Evolutionary conservation across 306 rosid genomes (phyloP).

Genomic region (Vachellia collinsii): DNA sequence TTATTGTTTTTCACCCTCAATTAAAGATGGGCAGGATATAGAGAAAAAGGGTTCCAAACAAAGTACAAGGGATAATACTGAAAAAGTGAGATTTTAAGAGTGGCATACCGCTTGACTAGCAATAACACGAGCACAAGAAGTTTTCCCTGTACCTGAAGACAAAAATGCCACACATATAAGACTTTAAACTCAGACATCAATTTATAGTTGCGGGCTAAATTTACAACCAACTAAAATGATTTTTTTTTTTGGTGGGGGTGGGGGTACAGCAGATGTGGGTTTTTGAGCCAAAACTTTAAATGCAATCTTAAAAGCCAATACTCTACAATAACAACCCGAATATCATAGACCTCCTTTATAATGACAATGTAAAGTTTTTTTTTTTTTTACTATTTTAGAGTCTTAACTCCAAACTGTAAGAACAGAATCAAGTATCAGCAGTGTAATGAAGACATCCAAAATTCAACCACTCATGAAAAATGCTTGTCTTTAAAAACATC

Average conservation of each 20-base stretch:
- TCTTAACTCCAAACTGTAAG: slow-evolving; percentile 13
- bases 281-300: slow-evolving; percentile 15
- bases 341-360: slow-evolving; percentile 3
- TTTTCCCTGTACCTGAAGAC: slow-evolving; percentile 91
- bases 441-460: not conserved
- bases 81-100: slow-evolving; percentile 26
- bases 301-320: slow-evolving; percentile 9
- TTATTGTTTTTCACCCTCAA: not conserved
- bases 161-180: slow-evolving; percentile 37
- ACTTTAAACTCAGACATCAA: slow-evolving; percentile 23
- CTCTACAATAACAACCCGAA: slow-evolving; percentile 16
- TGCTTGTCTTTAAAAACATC: not conserved
- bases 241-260: slow-evolving; percentile 16
- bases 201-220: not conserved
- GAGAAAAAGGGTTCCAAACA: slow-evolving; percentile 9
- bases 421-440: slow-evolving; percentile 19
- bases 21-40: slow-evolving; percentile 6
- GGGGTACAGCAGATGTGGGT: slow-evolving; percentile 16
- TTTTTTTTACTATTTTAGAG: slow-evolving; percentile 4
- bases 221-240: slow-evolving; percentile 6
- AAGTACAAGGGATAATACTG: slow-evolving; percentile 11
- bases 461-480: slow-evolving; percentile 3
- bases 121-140: slow-evolving; percentile 94
- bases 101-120: slow-evolving; percentile 83
- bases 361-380: not conserved